phyloP scores from a whole-genome alignment of 257 asterid species.

The Solanum chilense region DNA sequence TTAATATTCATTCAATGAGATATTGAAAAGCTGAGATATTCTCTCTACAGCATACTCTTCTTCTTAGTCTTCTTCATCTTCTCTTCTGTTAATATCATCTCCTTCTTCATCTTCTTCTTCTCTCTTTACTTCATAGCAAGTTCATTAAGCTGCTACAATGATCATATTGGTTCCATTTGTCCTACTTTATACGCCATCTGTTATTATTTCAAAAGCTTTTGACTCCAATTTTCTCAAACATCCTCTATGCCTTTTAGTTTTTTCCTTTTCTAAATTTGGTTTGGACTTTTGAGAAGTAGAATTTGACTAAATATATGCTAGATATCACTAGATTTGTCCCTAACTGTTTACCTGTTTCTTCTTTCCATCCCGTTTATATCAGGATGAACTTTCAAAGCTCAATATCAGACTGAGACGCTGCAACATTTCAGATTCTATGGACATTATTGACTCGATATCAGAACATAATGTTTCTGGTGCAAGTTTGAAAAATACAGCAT shows the following conservation, averaged over 20 bases:
- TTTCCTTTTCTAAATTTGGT: neutral
- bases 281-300: neutral
- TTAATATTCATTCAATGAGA: no score
- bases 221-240: neutral
- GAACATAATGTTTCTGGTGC: slow-evolving; percentile 20
- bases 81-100: no score
- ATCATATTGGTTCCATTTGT: neutral
- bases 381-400: slow-evolving; percentile 60
- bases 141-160: neutral
- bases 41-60: no score
- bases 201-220: neutral
- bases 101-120: no score
- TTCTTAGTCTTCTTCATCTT: no score
- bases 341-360: neutral
- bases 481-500: slow-evolving; percentile 43
- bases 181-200: neutral
- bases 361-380: slow-evolving; percentile 6
- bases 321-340: neutral
- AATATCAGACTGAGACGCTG: slow-evolving; percentile 33
- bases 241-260: neutral
- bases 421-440: slow-evolving; percentile 26
- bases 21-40: no score
- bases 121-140: no score
- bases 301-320: neutral
- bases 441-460: slow-evolving; percentile 11